Conservation (phyloP, 176 grass and related monocot species). For the Luzula sylvatica region DNA sequence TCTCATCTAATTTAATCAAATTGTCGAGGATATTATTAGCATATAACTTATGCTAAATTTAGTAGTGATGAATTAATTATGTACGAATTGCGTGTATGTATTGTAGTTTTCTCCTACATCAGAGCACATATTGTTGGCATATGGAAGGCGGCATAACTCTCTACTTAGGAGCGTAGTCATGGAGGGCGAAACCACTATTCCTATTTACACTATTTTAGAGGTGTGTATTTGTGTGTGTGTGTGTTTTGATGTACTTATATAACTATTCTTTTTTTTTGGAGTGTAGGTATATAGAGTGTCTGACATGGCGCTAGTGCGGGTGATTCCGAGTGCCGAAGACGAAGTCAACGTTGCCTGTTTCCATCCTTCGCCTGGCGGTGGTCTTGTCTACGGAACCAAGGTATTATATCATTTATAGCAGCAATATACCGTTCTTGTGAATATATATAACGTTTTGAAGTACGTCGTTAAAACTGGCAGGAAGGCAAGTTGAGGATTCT, state of each 20-base stretch:
- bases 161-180: conserved; percentile 81
- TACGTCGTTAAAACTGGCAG: conserved; percentile 23
- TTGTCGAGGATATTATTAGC: no score
- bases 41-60: no score
- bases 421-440: conserved; percentile 22
- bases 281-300: conserved; percentile 93
- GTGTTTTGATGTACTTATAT: no score
- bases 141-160: conserved; percentile 89
- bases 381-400: conserved; percentile 96
- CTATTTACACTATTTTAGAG: conserved; percentile 98
- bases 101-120: conserved; percentile 96
- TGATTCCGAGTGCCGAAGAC: conserved; percentile 82
- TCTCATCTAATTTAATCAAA: no score
- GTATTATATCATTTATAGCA: conserved; percentile 22
- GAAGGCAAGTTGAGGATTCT: conserved; percentile 98
- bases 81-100: no score
- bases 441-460: neutral
- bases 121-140: conserved; percentile 90
- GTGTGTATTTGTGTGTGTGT: conserved; percentile 15
- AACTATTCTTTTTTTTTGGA: conserved; percentile 7
- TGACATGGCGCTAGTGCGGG: conserved; percentile 94
- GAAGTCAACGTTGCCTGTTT: conserved; percentile 97
- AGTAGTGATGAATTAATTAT: no score
- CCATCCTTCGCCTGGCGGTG: conserved; percentile 69
- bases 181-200: conserved; percentile 78